Percentiles rank a stretch among this genome's conserved stretches.
These are phyloP conservation scores for Myriosclerotinia duriaeana DNA, from an alignment of 2,329 filamentous ascomycete species.

Conservation along the genomic window DNA sequence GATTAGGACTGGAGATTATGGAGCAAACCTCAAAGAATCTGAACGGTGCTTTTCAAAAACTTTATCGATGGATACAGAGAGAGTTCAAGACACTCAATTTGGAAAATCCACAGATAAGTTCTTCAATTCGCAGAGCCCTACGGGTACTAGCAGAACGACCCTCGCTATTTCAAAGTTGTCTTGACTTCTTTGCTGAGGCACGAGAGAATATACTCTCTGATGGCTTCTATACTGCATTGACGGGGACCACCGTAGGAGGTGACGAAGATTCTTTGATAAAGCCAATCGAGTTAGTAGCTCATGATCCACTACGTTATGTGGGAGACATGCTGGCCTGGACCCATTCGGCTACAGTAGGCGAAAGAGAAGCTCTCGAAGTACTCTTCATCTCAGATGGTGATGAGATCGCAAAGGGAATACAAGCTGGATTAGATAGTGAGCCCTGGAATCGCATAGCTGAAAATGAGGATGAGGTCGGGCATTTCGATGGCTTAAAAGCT, in stretches of 20 bases:
- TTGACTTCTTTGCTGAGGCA: slow-evolving; percentile 90
- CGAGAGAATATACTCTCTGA: slow-evolving; percentile 84
- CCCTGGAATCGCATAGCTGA: slow-evolving; percentile 71
- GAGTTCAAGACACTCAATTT: slow-evolving; percentile 91
- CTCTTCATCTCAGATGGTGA: slow-evolving; percentile 89
- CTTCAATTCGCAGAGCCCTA: slow-evolving; percentile 78
- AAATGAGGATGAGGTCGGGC: slow-evolving; percentile 53
- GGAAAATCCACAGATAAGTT: slow-evolving; percentile 89
- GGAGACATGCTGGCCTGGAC: slow-evolving; percentile 98
- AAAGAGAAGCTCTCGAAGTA: slow-evolving; percentile 86
- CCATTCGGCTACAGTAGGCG: slow-evolving; percentile 90
- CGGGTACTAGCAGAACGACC: slow-evolving; percentile 87
- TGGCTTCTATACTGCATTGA: slow-evolving; percentile 84
- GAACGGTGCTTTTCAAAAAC: slow-evolving; percentile 88
- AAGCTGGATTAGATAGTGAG: slow-evolving; percentile 77
- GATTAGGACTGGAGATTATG: slow-evolving; percentile 84
- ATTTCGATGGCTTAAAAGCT: slow-evolving; percentile 79
- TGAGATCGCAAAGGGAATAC: slow-evolving; percentile 79
- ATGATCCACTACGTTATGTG: slow-evolving; percentile 87
- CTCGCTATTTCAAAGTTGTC: slow-evolving; percentile 85
- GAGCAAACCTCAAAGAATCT: slow-evolving; percentile 85
- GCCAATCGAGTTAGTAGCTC: slow-evolving; percentile 89
- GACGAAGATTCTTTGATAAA: slow-evolving; percentile 66
- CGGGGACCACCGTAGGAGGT: slow-evolving; percentile 62
- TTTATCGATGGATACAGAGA: slow-evolving; percentile 92